Evolutionary conservation across 345 rosid genomes (phyloP), one percentile per base, ranked within the genome.

Genomic region (Laguncularia racemosa): DNA sequence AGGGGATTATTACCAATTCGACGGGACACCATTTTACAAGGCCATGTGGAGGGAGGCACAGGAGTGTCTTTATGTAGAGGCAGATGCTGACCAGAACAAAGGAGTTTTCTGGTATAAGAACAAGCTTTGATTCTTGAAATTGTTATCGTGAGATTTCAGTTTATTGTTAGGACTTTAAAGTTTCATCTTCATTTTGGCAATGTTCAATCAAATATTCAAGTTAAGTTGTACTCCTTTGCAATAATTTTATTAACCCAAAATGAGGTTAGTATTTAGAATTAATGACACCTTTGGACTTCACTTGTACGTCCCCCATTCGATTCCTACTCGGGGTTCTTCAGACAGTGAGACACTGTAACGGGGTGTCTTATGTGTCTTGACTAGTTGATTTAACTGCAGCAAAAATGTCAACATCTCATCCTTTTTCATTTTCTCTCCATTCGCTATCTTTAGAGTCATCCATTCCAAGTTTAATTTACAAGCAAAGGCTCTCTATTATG

Each of bases 21-120:
- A 91, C 48, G 81, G 81, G 50, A 91, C 92, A 14, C 84, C 98
- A 0, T 16, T 80, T 20, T 60, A 62, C 62, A 78, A 71, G 78
- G 95, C 96, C 0, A 61, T 89, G 68, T 91, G 82, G 82, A 88
- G 98, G 71, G 98, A 88, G 73, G 88, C 95, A 2, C 86, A 82
- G 74, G 98, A 91, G 67, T 91, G 98, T 48, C 47, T 91, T 49
- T 91, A 79, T 53, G 96, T 88, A 3, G 93, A 82, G 71, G 78
- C 74, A 1, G 98, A 91, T 14, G 92, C 60, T 15, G 73, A 64
- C 61, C 70, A 72, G 60, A 73, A 33, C 73, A 73, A 79, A 74
- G 98, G 98, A 48, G 90, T 88, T 14, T 82, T 67, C 74, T 91
- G 98, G 98, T 88, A 84, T 71, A 60, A 64, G 38, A 91, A 84